Evolutionary conservation across 2,329 filamentous ascomycete species (phyloP).

Genomic region (Hypoxylon sp.): DNA sequence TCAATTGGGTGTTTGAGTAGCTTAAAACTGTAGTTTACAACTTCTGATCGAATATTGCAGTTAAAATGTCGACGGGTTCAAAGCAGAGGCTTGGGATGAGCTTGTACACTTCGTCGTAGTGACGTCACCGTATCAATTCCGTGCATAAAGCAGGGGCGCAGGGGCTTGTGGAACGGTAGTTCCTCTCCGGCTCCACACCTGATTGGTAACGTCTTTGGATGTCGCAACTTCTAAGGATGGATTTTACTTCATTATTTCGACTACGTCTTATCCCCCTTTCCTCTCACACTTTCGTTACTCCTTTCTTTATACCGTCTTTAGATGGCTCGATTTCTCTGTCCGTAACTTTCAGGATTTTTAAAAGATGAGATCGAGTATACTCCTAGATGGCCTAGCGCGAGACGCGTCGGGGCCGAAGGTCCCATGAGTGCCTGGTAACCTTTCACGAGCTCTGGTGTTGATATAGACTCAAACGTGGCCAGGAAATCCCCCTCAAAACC

Average conservation of each 20-base stretch:
- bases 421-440: neutral
- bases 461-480: neutral
- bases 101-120: conserved; percentile 25
- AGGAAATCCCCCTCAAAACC: neutral
- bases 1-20: conserved; percentile 2
- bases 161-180: conserved; percentile 1
- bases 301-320: neutral
- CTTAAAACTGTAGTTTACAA: neutral
- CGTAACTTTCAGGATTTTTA: neutral
- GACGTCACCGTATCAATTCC: conserved; percentile 36
- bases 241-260: conserved; percentile 13
- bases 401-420: neutral
- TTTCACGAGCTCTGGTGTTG: neutral
- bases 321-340: neutral
- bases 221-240: conserved; percentile 1
- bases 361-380: neutral
- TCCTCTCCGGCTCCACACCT: conserved; percentile 15
- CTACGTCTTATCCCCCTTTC: too few species aligned
- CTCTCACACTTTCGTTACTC: too few species aligned
- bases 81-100: conserved; percentile 14
- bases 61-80: conserved; percentile 19
- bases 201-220: conserved; percentile 8
- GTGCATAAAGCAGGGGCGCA: neutral
- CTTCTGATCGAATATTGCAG: conserved; percentile 1
- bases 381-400: neutral